Conservation (phyloP, 2,329 filamentous ascomycete genomes). For the Helicocarpus griseus region DNA sequence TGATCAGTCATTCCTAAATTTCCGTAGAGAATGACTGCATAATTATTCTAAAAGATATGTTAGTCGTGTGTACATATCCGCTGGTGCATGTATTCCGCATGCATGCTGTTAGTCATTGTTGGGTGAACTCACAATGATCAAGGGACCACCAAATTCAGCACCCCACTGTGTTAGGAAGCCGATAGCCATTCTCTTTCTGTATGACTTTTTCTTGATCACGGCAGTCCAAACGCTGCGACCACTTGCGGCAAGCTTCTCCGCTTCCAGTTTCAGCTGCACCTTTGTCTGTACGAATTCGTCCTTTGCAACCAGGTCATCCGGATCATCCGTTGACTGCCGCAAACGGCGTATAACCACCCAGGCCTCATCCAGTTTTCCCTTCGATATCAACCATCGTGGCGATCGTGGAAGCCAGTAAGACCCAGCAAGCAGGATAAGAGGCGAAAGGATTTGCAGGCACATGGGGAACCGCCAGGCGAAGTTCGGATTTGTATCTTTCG, state of each 20-base stretch:
- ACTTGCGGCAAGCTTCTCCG: slow-evolving; percentile 30
- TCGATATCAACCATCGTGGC: slow-evolving; percentile 42
- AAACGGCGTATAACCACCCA: slow-evolving; percentile 34
- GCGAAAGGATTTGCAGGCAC: slow-evolving; percentile 31
- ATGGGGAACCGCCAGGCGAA: slow-evolving; percentile 41
- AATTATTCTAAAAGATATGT: slow-evolving; percentile 32
- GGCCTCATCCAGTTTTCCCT: slow-evolving; percentile 38
- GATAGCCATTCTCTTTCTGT: slow-evolving; percentile 43
- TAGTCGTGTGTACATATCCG: neutral
- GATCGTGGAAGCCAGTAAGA: slow-evolving; percentile 38
- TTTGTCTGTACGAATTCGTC: slow-evolving; percentile 41
- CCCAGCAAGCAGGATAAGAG: slow-evolving; percentile 31
- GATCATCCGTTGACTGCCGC: slow-evolving; percentile 29
- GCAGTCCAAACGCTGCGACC: slow-evolving; percentile 37
- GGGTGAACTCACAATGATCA: slow-evolving; percentile 38
- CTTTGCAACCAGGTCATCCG: slow-evolving; percentile 32
- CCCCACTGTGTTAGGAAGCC: slow-evolving; percentile 46
- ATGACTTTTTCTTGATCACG: slow-evolving; percentile 38
- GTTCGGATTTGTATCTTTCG: slow-evolving; percentile 22
- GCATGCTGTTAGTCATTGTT: no score
- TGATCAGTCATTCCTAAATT: slow-evolving; percentile 34
- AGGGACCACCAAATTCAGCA: slow-evolving; percentile 43
- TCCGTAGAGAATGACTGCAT: slow-evolving; percentile 37
- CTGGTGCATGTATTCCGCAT: neutral
- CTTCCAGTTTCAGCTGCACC: slow-evolving; percentile 37